A percentile compares a stretch with the other conserved stretches of the same genome.
These are phyloP conservation scores for Cordyceps sp. DNA, from an alignment of 2,329 filamentous ascomycete species.

Conservation along the genomic window DNA sequence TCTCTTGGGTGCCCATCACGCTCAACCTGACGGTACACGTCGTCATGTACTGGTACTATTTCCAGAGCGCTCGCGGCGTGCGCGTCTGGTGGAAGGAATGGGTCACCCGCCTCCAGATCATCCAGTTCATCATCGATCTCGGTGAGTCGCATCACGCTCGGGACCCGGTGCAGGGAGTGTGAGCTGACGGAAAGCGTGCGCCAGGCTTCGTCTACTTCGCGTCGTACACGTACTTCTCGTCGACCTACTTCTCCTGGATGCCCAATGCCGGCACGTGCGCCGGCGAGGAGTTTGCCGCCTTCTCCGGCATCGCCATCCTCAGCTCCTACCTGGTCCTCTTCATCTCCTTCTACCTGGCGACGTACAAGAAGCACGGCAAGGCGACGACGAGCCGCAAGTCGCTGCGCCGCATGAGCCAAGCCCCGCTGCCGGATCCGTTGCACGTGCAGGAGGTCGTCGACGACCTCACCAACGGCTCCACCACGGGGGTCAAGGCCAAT, in stretches of 20 bases:
- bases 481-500: constrained; percentile 21
- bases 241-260: constrained; percentile 71
- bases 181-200: no score
- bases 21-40: constrained; percentile 92
- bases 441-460: constrained; percentile 42
- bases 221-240: constrained; percentile 96
- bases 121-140: constrained; percentile 93
- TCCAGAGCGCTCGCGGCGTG: constrained; percentile 91
- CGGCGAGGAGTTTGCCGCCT: constrained; percentile 91
- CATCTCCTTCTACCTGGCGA: constrained; percentile 97
- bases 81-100: constrained; percentile 99
- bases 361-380: constrained; percentile 80
- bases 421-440: constrained; percentile 66
- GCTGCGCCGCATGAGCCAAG: constrained; percentile 47
- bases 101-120: constrained; percentile 94
- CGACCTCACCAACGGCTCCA: constrained; percentile 27
- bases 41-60: constrained; percentile 99
- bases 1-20: constrained; percentile 88
- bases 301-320: constrained; percentile 80
- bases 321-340: constrained; percentile 94
- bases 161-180: background rate
- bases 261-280: constrained; percentile 78
- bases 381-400: constrained; percentile 65
- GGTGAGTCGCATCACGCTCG: constrained; percentile 37
- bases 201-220: constrained; percentile 95